phyloP scores from a whole-genome alignment of 176 grass and related monocot genomes.

The Eragrostis nindensis region DNA sequence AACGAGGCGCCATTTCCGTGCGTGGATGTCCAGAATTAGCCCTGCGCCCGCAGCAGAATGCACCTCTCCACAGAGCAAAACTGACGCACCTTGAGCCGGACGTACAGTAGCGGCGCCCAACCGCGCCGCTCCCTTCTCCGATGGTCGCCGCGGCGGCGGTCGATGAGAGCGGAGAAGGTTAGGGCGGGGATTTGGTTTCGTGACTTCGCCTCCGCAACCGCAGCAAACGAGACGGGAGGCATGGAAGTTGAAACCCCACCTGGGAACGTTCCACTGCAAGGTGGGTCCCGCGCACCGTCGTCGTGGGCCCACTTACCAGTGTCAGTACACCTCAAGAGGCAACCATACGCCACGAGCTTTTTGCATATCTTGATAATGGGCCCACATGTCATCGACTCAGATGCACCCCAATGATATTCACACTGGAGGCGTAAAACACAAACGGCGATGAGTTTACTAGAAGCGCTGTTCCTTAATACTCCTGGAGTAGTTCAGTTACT shows the following conservation, averaged over 20 bases:
- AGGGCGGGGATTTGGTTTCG: background rate
- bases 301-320: background rate
- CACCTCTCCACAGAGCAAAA: background rate
- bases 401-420: too few species aligned
- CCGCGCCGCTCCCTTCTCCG: background rate
- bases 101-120: background rate
- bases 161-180: background rate
- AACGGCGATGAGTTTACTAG: too few species aligned
- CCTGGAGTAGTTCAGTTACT: too few species aligned
- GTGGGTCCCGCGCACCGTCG: background rate
- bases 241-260: too few species aligned
- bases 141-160: constrained; percentile 11
- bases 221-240: background rate
- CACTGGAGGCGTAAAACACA: too few species aligned
- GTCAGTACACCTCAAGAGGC: background rate
- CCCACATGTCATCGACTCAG: too few species aligned
- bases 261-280: background rate
- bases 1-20: background rate
- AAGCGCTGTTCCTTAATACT: too few species aligned
- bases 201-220: constrained; percentile 1
- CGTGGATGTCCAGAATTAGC: background rate
- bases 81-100: constrained; percentile 18
- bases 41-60: background rate
- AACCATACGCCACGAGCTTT: too few species aligned
- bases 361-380: too few species aligned